Conservation (phyloP, 2,329 filamentous ascomycete species). For the Trichoderma koningiopsis region DNA sequence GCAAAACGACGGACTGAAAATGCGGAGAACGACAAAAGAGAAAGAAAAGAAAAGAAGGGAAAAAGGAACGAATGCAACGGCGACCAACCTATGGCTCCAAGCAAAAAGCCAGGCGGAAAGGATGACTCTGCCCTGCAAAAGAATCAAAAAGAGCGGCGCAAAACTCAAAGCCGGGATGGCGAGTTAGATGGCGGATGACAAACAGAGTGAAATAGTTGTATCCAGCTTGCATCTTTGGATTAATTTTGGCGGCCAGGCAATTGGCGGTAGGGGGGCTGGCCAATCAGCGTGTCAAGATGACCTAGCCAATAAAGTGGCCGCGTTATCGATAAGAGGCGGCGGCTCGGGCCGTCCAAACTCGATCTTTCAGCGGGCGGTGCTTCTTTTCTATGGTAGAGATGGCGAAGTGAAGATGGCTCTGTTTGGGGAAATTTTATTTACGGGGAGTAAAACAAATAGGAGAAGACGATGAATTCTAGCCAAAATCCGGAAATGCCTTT, state of each 20-base stretch:
- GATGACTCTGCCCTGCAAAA: not conserved
- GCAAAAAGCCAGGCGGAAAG: not conserved
- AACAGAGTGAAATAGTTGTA: slow-evolving; percentile 3
- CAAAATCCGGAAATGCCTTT: not conserved
- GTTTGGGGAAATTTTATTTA: not conserved
- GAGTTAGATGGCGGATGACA: not conserved
- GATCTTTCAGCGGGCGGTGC: not conserved
- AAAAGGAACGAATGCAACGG: not conserved
- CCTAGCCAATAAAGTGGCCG: slow-evolving; percentile 11
- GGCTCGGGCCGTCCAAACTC: slow-evolving; percentile 13
- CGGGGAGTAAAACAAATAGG: too few species aligned
- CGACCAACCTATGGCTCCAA: slow-evolving; percentile 1
- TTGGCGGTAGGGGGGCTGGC: slow-evolving; percentile 19
- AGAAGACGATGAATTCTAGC: not conserved
- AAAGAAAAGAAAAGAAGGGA: not conserved
- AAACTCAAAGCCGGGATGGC: slow-evolving; percentile 4
- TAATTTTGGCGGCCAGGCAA: slow-evolving; percentile 21
- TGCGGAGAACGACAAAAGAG: not conserved
- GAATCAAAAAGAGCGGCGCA: not conserved
- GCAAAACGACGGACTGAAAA: slow-evolving; percentile 16
- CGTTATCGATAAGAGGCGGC: slow-evolving; percentile 21
- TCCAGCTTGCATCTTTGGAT: slow-evolving; percentile 7
- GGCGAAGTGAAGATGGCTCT: not conserved
- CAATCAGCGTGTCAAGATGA: slow-evolving; percentile 21
- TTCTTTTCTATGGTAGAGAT: not conserved